Base-by-base conservation (phyloP, 768 basidiomycete genomes). In the Holtermannia corniformis region DNA sequence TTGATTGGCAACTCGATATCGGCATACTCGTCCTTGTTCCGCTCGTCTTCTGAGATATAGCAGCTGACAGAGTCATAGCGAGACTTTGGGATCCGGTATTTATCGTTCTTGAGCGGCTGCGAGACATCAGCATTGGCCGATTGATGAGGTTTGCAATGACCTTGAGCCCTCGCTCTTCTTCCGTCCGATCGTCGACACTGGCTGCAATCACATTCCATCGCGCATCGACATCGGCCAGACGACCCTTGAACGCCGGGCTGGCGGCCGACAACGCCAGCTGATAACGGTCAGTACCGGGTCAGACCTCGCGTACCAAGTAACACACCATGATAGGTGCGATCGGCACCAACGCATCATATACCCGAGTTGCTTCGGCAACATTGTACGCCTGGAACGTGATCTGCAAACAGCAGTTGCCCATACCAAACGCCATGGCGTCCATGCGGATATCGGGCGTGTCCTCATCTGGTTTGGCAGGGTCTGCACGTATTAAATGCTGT, bases 391-490 rank as follows among this genome's bases (percentile, higher is more conserved):
- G 95, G 75, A 97, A 96, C 13, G 95, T 99, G 56, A 97, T 78
- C 65, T 99, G 95, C 48, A 99, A 77, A 72, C 95, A 97, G 65
- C 89, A 93, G 61, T 93, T 97, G 4, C 95, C 95, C 95, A 97
- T 99, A 44, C 95, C 95, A 71, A 99, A 99, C 24, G 92, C 93
- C 95, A 97, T 97, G 7, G 95, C 92, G 71, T 99, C 95, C 77
- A 97, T 80, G 70, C 97, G 97, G 58, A 99, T 87, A 72, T 97
- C 92, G 69, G 50, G 52, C 53, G 21, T 55, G 32, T 54, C 56
- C 49, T 53, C 48, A 42, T 48, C 41, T 25, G 51, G 50, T 22
- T 43, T 58, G 49, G 59, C 52, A 20, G 61, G 53, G 16, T 45
- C 57, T 62, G 43, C 14, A 12, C 5, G 5, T 25, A 19, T 23